Base-by-base conservation (phyloP, 495 filamentous ascomycete genomes). In the Clohesyomyces aquaticus region DNA sequence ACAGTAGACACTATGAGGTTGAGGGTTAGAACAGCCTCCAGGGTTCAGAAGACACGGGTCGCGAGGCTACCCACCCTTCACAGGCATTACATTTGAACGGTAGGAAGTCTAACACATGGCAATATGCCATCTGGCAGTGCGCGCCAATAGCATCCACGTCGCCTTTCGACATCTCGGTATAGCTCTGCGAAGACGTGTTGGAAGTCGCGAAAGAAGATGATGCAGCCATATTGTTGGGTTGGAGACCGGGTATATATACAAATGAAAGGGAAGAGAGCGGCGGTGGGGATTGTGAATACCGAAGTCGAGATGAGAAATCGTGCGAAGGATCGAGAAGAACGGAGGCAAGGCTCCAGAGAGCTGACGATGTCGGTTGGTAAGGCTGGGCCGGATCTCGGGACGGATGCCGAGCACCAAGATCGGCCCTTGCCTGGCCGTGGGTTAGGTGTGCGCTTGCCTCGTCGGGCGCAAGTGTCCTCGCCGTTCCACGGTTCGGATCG, bases 81-180 rank as follows among this genome's bases (percentile, higher is more conserved):
- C 94, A 98, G 73, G 87, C 92, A 76, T 94, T 89, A 81, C 94
- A 98, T 67, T 85, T 82, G 79, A 97, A 98, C 41, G 94, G 94
- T 11, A 98, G 87, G 79, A 98, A 98, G 78, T 98, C 95, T 48
- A 98, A 89, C 71, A 90, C 87, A 73, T 92, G 86, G 83, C 94
- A 98, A 82, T 90, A 92, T 66, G 85, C 77, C 77, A 89, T 87
- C 76, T 97, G 86, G 82, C 94, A 98, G 79, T 96, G 91, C 56
- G 86, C 84, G 70, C 94, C 94, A 74, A 98, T 89, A 11, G 90
- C 83, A 66, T 88, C 87, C 38, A 90, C 84, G 77, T 96, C 77
- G 59, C 72, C 77, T 48, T 67, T 77, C 69, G 87, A 81, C 76
- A 87, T 86, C 72, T 78, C 77, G 12, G 80, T 87, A 74, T 78